Conservation (phyloP, 1,284 basidiomycete genomes). For the Puccinia hordei region DNA sequence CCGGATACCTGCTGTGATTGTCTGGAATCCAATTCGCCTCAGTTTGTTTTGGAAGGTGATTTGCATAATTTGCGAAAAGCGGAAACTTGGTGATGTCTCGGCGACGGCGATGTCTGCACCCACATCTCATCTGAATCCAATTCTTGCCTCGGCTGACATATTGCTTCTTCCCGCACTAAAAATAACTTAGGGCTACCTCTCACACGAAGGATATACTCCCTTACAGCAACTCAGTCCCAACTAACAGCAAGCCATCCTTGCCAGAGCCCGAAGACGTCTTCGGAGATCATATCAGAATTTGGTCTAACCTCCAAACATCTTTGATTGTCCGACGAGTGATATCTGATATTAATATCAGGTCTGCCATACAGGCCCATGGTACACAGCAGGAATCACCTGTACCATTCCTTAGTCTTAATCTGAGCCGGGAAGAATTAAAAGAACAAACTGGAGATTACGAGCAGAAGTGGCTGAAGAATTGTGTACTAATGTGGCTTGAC, state of each 20-base stretch:
- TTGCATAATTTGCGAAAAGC: slow-evolving; percentile 28
- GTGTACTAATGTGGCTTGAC: slow-evolving; percentile 45
- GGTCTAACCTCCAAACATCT: slow-evolving; percentile 26
- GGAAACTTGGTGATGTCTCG: slow-evolving; percentile 21
- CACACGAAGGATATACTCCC: background rate
- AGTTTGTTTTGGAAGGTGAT: slow-evolving; percentile 36
- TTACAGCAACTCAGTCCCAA: background rate
- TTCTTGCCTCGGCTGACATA: background rate
- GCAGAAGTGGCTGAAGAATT: slow-evolving; percentile 39
- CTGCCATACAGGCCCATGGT: background rate
- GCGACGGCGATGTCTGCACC: slow-evolving; percentile 13
- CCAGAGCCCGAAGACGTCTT: slow-evolving; percentile 23
- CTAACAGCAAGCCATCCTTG: background rate
- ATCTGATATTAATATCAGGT: slow-evolving; percentile 30
- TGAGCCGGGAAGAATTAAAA: background rate
- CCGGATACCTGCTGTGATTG: background rate
- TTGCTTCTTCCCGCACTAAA: background rate
- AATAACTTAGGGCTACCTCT: slow-evolving; percentile 6
- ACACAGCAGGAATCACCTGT: background rate
- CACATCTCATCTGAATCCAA: background rate
- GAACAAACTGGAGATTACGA: background rate
- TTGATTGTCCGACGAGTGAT: slow-evolving; percentile 34
- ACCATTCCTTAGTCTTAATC: slow-evolving; percentile 17
- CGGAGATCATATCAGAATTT: slow-evolving; percentile 41
- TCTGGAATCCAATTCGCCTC: slow-evolving; percentile 36